Base-by-base conservation (phyloP, 2,329 filamentous ascomycete species). In the Ceratocystis eucalypticola region DNA sequence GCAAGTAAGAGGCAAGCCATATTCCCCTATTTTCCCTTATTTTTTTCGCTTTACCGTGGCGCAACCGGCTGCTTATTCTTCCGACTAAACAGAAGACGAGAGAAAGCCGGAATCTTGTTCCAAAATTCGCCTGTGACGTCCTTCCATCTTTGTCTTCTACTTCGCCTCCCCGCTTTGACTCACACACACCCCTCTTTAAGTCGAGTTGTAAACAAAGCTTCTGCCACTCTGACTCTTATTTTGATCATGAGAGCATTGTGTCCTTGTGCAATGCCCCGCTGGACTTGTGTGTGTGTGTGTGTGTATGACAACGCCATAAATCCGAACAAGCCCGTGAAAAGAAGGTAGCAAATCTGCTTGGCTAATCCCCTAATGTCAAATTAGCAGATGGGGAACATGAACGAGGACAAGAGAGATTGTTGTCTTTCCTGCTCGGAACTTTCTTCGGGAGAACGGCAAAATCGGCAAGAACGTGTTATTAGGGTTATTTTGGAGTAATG, bases 131-230 rank as follows among this genome's bases (percentile, higher is more conserved):
- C 37, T 4, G 48, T 28, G 48, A 25, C 25, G 17, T 53, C 15
- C 48, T 22, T 53, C 10, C 3, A 25, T 17, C 12, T 8, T 37
- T 2, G 22, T 5, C 3, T 15, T 57, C 55, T n/a, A 59, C 55
- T 59, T 59, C 28, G 55, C 55, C 55, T 59, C 55, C 25, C 28
- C 55, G 55, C 55, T 59, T 59, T 59, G 55, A 25, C 55, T 30
- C 33, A n/a, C 17, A 1, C 48, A 1, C 48, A 17, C 20, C 8
- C 15, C 22, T n/a, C 55, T 33, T 15, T 2, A n/a, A 12, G 48
- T 30, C 33, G 55, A 25, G 25, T 15, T 41, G 37, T 41, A 41
- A 41, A 41, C 55, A 59, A 59, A 25, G 25, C 55, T 59, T 59
- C 55, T 59, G 55, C 55, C 28, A 59, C 15, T 41, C n/a, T 25